These are phyloP conservation scores for Vaccinium myrtillus DNA, from an alignment of 148 eudicot genomes.

Conservation along the genomic window DNA sequence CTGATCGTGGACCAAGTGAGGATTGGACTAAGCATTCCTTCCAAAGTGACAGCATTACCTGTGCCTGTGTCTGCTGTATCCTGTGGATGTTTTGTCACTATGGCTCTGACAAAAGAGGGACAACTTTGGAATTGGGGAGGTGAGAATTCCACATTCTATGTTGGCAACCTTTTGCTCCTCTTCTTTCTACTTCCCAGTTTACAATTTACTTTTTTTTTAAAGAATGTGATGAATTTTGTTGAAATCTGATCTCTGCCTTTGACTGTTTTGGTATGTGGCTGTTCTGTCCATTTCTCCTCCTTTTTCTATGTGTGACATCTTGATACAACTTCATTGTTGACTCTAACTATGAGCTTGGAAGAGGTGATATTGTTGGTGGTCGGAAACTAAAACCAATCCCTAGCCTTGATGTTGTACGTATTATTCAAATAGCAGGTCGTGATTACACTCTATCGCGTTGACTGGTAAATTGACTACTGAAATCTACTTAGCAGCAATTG, in stretches of 20 bases:
- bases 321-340: slow-evolving; percentile 12
- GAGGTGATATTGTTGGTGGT: slow-evolving; percentile 82
- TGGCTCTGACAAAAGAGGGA: slow-evolving; percentile 77
- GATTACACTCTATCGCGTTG: no score
- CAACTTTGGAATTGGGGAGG: slow-evolving; percentile 96
- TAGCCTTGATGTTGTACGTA: slow-evolving; percentile 38
- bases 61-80: slow-evolving; percentile 74
- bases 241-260: background rate
- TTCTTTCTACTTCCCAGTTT: background rate
- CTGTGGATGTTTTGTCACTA: slow-evolving; percentile 90
- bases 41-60: slow-evolving; percentile 68
- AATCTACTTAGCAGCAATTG: background rate
- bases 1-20: slow-evolving; percentile 86
- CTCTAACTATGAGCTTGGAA: slow-evolving; percentile 93
- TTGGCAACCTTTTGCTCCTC: background rate
- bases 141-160: slow-evolving; percentile 21
- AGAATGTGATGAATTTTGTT: no score
- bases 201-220: background rate
- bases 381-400: slow-evolving; percentile 75
- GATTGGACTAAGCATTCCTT: slow-evolving; percentile 81
- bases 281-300: background rate
- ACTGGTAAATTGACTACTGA: background rate
- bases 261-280: background rate
- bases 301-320: background rate
- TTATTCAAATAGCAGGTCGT: no score